phyloP scores from a whole-genome alignment of 2,329 filamentous ascomycete species.

The Colletotrichum camelliae region DNA sequence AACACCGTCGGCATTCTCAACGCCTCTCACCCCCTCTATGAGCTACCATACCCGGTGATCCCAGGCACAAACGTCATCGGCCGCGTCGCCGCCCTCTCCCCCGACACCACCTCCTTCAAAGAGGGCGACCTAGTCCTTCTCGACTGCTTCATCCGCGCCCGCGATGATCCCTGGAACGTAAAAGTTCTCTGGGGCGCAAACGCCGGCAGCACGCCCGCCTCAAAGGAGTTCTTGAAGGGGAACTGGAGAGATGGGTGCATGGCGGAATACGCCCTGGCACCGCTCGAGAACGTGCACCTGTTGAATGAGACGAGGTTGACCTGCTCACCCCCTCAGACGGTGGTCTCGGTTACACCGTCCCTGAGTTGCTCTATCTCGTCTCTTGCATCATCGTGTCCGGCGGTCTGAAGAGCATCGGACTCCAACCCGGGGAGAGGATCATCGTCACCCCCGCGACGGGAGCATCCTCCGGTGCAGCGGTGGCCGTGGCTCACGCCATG shows the following conservation, averaged over 20 bases:
- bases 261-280: background rate
- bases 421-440: background rate
- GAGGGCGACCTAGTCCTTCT: background rate
- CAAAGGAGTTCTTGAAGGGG: background rate
- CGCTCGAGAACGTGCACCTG: background rate
- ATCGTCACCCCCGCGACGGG: background rate
- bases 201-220: background rate
- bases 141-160: background rate
- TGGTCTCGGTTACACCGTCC: background rate
- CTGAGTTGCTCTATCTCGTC: background rate
- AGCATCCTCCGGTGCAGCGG: background rate
- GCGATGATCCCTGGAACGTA: background rate
- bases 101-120: background rate
- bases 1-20: background rate
- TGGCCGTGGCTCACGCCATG: background rate
- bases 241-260: background rate
- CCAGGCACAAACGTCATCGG: background rate
- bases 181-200: background rate
- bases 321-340: background rate
- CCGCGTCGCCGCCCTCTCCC: background rate
- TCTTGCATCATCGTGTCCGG: background rate
- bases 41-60: background rate
- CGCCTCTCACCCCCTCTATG: background rate
- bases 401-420: background rate
- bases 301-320: background rate